These are phyloP conservation scores for Lachancea meyersii DNA, from an alignment of 805 yeast species.

Conservation along the genomic window DNA sequence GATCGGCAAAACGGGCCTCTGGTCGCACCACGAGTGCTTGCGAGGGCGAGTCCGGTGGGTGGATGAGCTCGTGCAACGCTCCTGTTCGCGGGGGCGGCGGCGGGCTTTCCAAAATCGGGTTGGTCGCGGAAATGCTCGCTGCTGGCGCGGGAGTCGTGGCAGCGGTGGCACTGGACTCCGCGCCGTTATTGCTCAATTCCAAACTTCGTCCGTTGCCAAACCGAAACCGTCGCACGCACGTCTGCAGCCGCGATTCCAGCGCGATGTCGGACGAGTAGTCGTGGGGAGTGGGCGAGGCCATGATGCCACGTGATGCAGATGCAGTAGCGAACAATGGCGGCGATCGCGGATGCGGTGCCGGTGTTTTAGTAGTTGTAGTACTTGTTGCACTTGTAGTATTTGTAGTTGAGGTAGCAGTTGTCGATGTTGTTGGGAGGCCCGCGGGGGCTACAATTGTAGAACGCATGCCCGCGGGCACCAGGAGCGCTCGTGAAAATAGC, in stretches of 20 bases:
- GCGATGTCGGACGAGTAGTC: constrained; percentile 3
- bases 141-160: background rate
- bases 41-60: constrained; percentile 4
- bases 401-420: no score
- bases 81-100: constrained; percentile 6
- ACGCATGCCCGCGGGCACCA: background rate
- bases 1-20: constrained; percentile 4
- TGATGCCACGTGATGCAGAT: background rate
- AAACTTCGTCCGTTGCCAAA: constrained; percentile 9
- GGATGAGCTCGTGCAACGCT: constrained; percentile 4
- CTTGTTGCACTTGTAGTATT: no score
- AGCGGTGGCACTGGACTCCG: background rate
- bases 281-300: no score
- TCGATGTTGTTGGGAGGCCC: no score
- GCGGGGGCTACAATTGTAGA: background rate
- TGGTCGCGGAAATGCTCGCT: background rate
- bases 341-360: background rate
- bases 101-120: background rate
- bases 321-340: background rate
- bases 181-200: constrained; percentile 1
- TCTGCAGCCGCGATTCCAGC: constrained; percentile 3
- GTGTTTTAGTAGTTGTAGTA: no score
- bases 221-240: constrained; percentile 4
- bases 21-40: background rate
- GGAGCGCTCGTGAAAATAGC: constrained; percentile 8